These are phyloP conservation scores for Erodium texanum DNA, from an alignment of 441 rosid species.

Conservation along the genomic window DNA sequence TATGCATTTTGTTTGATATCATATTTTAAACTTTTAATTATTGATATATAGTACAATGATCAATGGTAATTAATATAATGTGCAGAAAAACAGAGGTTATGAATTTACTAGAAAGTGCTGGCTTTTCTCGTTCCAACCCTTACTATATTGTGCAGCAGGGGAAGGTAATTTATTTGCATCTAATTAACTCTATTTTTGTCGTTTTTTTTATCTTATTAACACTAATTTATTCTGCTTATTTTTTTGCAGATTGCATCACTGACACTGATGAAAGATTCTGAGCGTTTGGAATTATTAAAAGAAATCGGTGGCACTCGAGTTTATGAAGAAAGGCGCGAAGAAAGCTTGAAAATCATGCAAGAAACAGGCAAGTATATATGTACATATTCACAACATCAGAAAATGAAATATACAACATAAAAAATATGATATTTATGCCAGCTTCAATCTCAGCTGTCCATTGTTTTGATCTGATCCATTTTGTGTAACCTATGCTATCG, in stretches of 20 bases:
- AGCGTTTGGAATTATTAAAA: constrained; percentile 88
- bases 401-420: too few relatives aligned
- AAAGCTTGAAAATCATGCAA: constrained; percentile 96
- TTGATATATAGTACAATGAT: too few relatives aligned
- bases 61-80: constrained; percentile 17
- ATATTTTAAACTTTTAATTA: constrained; percentile 8
- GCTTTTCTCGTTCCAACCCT: constrained; percentile 96
- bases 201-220: not conserved
- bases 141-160: constrained; percentile 99
- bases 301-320: constrained; percentile 99
- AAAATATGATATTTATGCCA: too few relatives aligned
- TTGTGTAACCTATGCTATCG: constrained; percentile 14
- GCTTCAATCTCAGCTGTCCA: too few relatives aligned
- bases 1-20: not conserved
- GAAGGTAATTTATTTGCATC: constrained; percentile 36
- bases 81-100: constrained; percentile 87
- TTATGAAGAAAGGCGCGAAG: constrained; percentile 96
- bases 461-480: not conserved
- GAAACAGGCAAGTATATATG: constrained; percentile 43
- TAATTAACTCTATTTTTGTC: constrained; percentile 1
- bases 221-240: not conserved
- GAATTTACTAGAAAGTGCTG: constrained; percentile 96
- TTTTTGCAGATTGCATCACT: constrained; percentile 75
- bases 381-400: too few relatives aligned
- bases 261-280: constrained; percentile 94